These are phyloP conservation scores for Xylariaceae sp. DNA, from an alignment of 2,329 filamentous ascomycete genomes.

Conservation along the genomic window DNA sequence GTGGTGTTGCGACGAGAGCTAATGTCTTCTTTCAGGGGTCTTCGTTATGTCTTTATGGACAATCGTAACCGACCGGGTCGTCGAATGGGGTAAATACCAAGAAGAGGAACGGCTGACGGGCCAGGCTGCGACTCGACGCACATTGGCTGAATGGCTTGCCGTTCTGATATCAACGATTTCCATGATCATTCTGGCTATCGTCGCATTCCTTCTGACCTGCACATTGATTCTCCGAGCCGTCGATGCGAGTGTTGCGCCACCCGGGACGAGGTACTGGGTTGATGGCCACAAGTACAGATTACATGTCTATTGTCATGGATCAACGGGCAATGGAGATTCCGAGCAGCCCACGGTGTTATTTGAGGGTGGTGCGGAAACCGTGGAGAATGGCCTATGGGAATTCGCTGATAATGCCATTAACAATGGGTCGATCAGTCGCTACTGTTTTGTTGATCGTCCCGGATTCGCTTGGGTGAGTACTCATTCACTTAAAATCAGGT, in stretches of 20 bases:
- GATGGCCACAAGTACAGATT: slow-evolving; percentile 81
- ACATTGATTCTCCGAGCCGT: slow-evolving; percentile 74
- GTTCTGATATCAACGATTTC: slow-evolving; percentile 71
- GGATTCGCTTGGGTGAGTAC: slow-evolving; percentile 67
- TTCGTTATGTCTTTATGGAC: slow-evolving; percentile 74
- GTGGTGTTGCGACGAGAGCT: slow-evolving; percentile 4
- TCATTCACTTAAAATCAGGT: background rate
- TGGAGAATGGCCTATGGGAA: slow-evolving; percentile 72
- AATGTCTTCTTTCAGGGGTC: slow-evolving; percentile 48
- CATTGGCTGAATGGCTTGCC: slow-evolving; percentile 75
- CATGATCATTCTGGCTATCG: slow-evolving; percentile 62
- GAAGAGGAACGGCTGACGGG: slow-evolving; percentile 92
- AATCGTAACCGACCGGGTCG: slow-evolving; percentile 70
- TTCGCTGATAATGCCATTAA: slow-evolving; percentile 71
- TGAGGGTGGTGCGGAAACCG: slow-evolving; percentile 74
- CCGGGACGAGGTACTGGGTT: slow-evolving; percentile 73
- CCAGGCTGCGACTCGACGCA: slow-evolving; percentile 76
- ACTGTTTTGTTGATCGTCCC: slow-evolving; percentile 93
- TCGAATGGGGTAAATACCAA: slow-evolving; percentile 86
- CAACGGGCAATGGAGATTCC: slow-evolving; percentile 51
- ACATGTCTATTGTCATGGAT: slow-evolving; percentile 81
- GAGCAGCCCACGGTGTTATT: slow-evolving; percentile 74
- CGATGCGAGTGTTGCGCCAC: slow-evolving; percentile 67
- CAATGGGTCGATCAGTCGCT: slow-evolving; percentile 78
- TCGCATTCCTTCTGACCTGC: slow-evolving; percentile 69